Conservation (phyloP, 2,329 filamentous ascomycete species). For the Metarhizium sp. region DNA sequence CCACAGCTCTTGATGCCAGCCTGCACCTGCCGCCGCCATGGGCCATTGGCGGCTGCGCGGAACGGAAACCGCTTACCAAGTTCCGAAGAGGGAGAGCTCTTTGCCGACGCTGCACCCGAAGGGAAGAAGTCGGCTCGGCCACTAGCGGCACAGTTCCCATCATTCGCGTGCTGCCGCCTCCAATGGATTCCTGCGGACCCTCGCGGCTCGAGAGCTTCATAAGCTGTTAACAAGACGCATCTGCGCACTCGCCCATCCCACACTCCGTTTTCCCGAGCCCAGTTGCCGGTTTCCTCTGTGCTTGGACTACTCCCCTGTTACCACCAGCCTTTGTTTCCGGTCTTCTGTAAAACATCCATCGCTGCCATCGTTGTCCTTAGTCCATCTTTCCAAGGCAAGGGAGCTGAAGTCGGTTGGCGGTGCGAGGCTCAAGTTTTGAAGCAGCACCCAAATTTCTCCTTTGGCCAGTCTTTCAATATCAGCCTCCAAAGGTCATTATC, state of each 20-base stretch:
- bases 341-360: too few species aligned
- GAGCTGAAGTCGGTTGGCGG: neutral
- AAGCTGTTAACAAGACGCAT: neutral
- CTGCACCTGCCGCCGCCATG: neutral
- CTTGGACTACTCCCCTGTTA: neutral
- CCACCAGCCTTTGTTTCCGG: too few species aligned
- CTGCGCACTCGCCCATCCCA: neutral
- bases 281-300: neutral
- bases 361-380: too few species aligned
- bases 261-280: too few species aligned
- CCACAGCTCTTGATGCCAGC: neutral
- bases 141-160: neutral
- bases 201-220: neutral
- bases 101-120: slow-evolving; percentile 4
- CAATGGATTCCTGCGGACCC: too few species aligned
- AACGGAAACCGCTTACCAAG: neutral
- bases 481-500: neutral
- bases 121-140: slow-evolving; percentile 4
- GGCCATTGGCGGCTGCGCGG: neutral
- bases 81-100: slow-evolving; percentile 3
- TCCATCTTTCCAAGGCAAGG: neutral
- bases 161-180: neutral
- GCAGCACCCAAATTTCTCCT: neutral
- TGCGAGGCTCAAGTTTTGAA: neutral
- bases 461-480: neutral